Evolutionary conservation across 257 asterid species (phyloP), one percentile per base, ranked within the genome.

Genomic region (Capsicum rhomboideum): DNA sequence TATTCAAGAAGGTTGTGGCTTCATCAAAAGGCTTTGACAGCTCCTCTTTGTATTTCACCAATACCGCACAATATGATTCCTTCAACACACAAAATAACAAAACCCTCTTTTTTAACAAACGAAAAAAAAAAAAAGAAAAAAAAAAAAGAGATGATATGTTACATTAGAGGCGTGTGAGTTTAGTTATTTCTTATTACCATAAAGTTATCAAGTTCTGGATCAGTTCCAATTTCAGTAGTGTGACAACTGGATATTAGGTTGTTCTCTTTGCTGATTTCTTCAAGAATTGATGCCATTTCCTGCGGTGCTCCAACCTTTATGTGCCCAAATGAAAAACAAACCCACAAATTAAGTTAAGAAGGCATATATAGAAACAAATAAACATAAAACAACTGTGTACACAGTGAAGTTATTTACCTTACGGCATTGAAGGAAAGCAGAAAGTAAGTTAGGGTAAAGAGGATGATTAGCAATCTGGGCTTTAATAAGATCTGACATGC

Each of bases 391-490:
- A 28, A 34, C 10, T 6, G 61, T 17, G 56, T 50, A 50, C 9
- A 75, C 55, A 23, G n/a, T 23, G 14, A 26, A 18, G 40, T 34
- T 34, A 34, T 68, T 53, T 69, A 95, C 98, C 98, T 95, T 93
- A 84, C 88, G 88, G 83, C 99, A 93, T 6, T 93, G 91, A 84
- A 92, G 88, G 71, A 89, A 93, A 52, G 99, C 97, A 55, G 94
- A 90, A 21, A 93, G 86, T 86, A 95, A 89, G 86, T 84, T 87
- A 59, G 99, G 95, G 86, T 92, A 95, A 67, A 92, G 94, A 87
- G 97, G 98, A 90, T 95, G 99, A 89, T 78, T 91, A 72, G 97
- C 94, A 78, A 95, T 93, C 92, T 92, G 97, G 26, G 93, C 88
- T 87, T 95, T 95, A 71, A 92, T 88, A 80, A 87, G 6, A 81